A percentile compares a stretch with the other conserved stretches of the same genome.
phyloP scores from a whole-genome alignment of 148 eudicot genomes.

The Selenicereus undatus region DNA sequence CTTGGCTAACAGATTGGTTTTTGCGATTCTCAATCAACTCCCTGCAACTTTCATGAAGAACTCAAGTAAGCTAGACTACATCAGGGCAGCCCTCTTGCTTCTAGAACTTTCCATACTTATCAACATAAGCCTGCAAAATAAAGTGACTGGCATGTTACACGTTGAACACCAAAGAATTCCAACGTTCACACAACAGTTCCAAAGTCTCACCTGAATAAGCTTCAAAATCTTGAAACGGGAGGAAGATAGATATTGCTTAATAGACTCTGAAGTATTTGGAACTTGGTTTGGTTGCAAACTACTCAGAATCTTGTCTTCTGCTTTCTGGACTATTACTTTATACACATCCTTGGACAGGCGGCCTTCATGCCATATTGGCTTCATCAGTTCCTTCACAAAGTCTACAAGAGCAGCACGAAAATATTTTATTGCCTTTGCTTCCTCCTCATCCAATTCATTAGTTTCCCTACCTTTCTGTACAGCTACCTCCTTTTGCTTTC shows the following conservation, averaged over 20 bases:
- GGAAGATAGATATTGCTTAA: conserved; percentile 58
- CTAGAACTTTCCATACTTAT: conserved; percentile 63
- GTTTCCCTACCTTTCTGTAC: conserved; percentile 36
- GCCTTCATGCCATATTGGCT: conserved; percentile 82
- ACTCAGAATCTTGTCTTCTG: conserved; percentile 78
- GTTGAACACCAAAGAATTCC: conserved; percentile 17
- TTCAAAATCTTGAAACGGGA: conserved; percentile 63
- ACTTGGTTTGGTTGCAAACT: conserved; percentile 59
- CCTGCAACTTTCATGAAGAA: conserved; percentile 3
- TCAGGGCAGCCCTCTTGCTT: conserved; percentile 25
- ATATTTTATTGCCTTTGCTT: conserved; percentile 52
- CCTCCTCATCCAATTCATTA: conserved; percentile 42
- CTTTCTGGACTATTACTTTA: conserved; percentile 73
- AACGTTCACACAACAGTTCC: conserved; percentile 11
- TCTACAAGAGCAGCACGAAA: conserved; percentile 84
- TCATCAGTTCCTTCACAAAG: conserved; percentile 75
- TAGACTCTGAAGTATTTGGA: conserved; percentile 54
- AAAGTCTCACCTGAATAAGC: conserved; percentile 81
- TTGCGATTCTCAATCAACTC: neutral
- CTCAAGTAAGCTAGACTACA: conserved; percentile 14
- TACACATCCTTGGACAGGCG: conserved; percentile 79
- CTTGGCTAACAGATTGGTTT: conserved; percentile 5
- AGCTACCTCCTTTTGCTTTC: conserved; percentile 34
- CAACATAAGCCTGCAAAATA: conserved; percentile 71
- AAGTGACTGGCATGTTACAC: conserved; percentile 24